phyloP scores from a whole-genome alignment of 805 yeast genomes.

The Candida tallmaniae region DNA sequence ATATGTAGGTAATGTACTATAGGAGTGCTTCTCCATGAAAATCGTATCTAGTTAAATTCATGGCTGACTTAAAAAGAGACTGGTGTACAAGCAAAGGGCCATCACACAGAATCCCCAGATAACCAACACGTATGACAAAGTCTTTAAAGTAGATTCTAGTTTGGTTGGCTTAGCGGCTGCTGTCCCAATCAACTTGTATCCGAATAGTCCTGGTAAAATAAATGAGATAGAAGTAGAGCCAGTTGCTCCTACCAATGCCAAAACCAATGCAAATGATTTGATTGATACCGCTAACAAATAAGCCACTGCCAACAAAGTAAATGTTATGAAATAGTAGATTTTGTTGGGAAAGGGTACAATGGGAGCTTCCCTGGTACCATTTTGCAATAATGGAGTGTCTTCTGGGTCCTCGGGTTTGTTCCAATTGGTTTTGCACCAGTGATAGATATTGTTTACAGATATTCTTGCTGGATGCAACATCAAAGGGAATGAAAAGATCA shows the following conservation, averaged over 20 bases:
- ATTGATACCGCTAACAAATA: slow-evolving; percentile 57
- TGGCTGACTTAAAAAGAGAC: slow-evolving; percentile 33
- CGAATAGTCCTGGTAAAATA: slow-evolving; percentile 74
- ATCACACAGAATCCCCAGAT: slow-evolving; percentile 52
- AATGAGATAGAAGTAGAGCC: slow-evolving; percentile 79
- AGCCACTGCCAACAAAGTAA: slow-evolving; percentile 39
- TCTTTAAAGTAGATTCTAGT: slow-evolving; percentile 26
- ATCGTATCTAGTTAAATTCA: too few species aligned
- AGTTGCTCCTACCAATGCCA: slow-evolving; percentile 76
- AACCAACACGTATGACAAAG: slow-evolving; percentile 38
- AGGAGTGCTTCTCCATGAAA: too few species aligned
- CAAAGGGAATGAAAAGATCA: slow-evolving; percentile 68
- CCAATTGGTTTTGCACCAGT: slow-evolving; percentile 51
- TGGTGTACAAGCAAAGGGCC: slow-evolving; percentile 50
- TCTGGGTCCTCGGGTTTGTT: background rate
- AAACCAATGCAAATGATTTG: slow-evolving; percentile 60
- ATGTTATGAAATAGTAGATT: slow-evolving; percentile 48
- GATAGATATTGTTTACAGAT: slow-evolving; percentile 52
- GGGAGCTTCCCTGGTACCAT: slow-evolving; percentile 27
- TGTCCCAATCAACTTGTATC: slow-evolving; percentile 48
- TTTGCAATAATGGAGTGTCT: slow-evolving; percentile 5
- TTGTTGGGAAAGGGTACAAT: slow-evolving; percentile 45
- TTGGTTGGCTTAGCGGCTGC: slow-evolving; percentile 18
- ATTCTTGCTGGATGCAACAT: slow-evolving; percentile 80
- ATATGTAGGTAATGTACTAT: background rate